Conservation (phyloP, 1,139 yeast species). For the Saccharomyces pastorianus region DNA sequence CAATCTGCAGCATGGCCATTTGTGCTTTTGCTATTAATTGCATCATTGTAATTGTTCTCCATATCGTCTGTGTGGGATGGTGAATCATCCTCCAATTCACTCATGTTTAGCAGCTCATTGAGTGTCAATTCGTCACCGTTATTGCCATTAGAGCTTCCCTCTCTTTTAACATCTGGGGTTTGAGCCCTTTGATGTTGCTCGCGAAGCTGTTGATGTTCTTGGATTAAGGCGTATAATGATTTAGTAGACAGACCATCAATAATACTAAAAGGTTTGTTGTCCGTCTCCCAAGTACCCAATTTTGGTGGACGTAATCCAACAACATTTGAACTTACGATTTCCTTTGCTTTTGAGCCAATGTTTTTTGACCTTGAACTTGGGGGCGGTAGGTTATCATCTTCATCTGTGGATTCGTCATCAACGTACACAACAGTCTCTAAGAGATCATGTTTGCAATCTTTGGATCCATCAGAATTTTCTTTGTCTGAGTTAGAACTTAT, state of each 20-base stretch:
- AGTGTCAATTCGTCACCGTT: constrained; percentile 57
- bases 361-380: constrained; percentile 46
- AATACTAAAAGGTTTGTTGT: constrained; percentile 79
- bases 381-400: constrained; percentile 68
- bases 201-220: constrained; percentile 24
- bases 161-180: constrained; percentile 15
- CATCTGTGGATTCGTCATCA: constrained; percentile 85
- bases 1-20: constrained; percentile 21
- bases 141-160: constrained; percentile 10
- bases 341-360: constrained; percentile 71
- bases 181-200: constrained; percentile 21
- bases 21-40: neutral
- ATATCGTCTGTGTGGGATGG: constrained; percentile 1
- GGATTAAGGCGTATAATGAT: constrained; percentile 45
- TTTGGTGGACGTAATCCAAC: constrained; percentile 86
- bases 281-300: constrained; percentile 87
- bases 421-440: constrained; percentile 26
- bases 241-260: constrained; percentile 90
- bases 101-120: constrained; percentile 80
- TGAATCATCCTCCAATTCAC: constrained; percentile 77
- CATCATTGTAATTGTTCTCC: neutral
- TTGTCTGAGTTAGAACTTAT: constrained; percentile 18
- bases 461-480: constrained; percentile 6
- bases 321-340: constrained; percentile 75
- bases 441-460: constrained; percentile 19